Conservation (phyloP, 1,139 yeast species). For the Kodamaea arcana region DNA sequence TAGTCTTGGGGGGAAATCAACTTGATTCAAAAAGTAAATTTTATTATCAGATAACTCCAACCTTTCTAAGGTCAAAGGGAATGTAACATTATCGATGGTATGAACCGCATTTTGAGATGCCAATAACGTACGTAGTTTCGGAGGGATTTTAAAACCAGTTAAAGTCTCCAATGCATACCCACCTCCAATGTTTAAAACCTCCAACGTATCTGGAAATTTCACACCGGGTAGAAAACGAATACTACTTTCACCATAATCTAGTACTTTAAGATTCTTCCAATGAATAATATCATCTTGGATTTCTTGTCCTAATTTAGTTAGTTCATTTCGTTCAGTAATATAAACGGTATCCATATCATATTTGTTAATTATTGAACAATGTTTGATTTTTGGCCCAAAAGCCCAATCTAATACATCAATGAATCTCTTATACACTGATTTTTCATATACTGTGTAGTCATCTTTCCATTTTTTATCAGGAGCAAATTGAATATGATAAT, state of each 20-base stretch:
- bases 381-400: conserved; percentile 30
- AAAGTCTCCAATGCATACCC: conserved; percentile 40
- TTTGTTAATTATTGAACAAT: conserved; percentile 39
- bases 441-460: conserved; percentile 26
- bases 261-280: conserved; percentile 32
- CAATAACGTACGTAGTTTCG: conserved; percentile 25
- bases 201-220: conserved; percentile 35
- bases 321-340: conserved; percentile 32
- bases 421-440: conserved; percentile 23
- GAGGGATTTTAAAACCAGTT: conserved; percentile 41
- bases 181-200: conserved; percentile 40
- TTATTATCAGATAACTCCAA: conserved; percentile 37
- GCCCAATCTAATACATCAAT: conserved; percentile 19
- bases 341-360: conserved; percentile 34
- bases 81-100: conserved; percentile 33
- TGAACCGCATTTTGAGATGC: conserved; percentile 36
- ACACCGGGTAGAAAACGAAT: conserved; percentile 40
- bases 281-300: conserved; percentile 36
- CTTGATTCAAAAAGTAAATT: conserved; percentile 38
- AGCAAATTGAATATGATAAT: conserved; percentile 38
- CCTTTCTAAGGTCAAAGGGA: conserved; percentile 31
- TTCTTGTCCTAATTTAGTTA: conserved; percentile 33
- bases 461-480: conserved; percentile 31
- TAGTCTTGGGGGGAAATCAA: conserved; percentile 35
- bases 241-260: conserved; percentile 40